These are phyloP conservation scores for Chlorella sp. DNA, from an alignment of 139 green algal species.

Conservation along the genomic window DNA sequence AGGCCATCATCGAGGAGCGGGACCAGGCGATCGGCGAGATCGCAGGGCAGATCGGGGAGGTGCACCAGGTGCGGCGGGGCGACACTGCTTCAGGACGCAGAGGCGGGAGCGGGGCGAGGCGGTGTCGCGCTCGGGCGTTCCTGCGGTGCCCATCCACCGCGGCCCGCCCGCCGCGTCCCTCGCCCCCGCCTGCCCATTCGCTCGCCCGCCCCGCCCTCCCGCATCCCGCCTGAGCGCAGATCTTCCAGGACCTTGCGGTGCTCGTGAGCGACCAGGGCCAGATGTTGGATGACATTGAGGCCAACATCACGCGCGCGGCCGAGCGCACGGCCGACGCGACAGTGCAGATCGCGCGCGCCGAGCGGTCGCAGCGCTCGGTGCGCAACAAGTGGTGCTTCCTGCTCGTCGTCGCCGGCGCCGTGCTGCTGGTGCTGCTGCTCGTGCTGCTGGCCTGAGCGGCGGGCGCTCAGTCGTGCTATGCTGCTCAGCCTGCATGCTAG, in stretches of 20 bases:
- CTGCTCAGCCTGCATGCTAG: too few species aligned
- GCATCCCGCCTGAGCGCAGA: slow-evolving; percentile 6
- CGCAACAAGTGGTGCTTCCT: slow-evolving; percentile 54
- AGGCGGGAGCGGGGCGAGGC: too few species aligned
- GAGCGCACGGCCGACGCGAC: slow-evolving; percentile 48
- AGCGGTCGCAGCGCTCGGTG: slow-evolving; percentile 51
- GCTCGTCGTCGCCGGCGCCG: slow-evolving; percentile 31
- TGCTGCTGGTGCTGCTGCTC: slow-evolving; percentile 53
- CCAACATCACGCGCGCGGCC: slow-evolving; percentile 56
- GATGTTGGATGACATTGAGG: slow-evolving; percentile 67
- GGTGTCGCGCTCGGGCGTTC: too few species aligned
- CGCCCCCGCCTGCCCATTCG: too few species aligned
- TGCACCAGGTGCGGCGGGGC: too few species aligned
- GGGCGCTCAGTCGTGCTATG: too few species aligned
- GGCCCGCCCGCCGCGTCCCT: too few species aligned
- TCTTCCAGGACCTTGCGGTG: slow-evolving; percentile 77
- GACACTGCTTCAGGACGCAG: too few species aligned
- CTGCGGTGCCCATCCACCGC: too few species aligned
- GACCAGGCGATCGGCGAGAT: slow-evolving; percentile 76
- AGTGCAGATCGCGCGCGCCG: slow-evolving; percentile 50
- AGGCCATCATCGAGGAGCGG: slow-evolving; percentile 85
- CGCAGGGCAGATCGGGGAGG: slow-evolving; percentile 59
- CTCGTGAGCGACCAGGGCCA: slow-evolving; percentile 87
- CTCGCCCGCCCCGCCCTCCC: not conserved
- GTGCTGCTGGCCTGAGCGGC: slow-evolving; percentile 38